A percentile compares a stretch with the other conserved stretches of the same genome.
Evolutionary conservation across 768 basidiomycete genomes (phyloP).

Genomic region (Leccinum arenicola): DNA sequence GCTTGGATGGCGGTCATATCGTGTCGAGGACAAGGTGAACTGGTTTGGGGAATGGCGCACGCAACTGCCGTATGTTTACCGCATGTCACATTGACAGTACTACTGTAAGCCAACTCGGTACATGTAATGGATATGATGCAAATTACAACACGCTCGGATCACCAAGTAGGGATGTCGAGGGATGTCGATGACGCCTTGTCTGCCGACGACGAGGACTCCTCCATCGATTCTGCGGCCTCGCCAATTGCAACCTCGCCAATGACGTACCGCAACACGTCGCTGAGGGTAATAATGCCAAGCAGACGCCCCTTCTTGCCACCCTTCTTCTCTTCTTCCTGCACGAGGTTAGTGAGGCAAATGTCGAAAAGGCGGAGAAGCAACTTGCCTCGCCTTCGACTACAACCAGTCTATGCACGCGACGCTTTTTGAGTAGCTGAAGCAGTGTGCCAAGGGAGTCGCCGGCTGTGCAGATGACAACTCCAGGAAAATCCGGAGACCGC

Average conservation of each 20-base stretch:
- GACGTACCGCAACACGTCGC: constrained; percentile 83
- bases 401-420: constrained; percentile 90
- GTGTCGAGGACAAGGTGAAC: constrained; percentile 7
- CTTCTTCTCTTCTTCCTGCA: constrained; percentile 72
- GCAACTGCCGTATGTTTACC: constrained; percentile 5
- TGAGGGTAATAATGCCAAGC: constrained; percentile 83
- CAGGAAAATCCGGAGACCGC: constrained; percentile 92
- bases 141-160: background rate
- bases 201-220: constrained; percentile 20
- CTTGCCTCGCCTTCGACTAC: constrained; percentile 89
- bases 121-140: background rate
- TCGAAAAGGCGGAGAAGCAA: background rate
- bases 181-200: constrained; percentile 12
- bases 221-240: constrained; percentile 39
- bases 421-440: constrained; percentile 87
- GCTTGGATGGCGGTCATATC: constrained; percentile 75
- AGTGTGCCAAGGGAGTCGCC: constrained; percentile 89
- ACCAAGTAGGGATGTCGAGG: constrained; percentile 19
- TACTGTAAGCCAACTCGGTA: constrained; percentile 1
- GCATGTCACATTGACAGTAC: constrained; percentile 3
- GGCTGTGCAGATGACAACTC: constrained; percentile 93
- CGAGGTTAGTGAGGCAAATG: background rate
- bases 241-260: constrained; percentile 62
- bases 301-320: constrained; percentile 83
- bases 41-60: background rate